Percentiles rank a stretch among this genome's conserved stretches.
These are phyloP conservation scores for Mycena galopus DNA, from an alignment of 768 basidiomycete species.

Conservation along the genomic window DNA sequence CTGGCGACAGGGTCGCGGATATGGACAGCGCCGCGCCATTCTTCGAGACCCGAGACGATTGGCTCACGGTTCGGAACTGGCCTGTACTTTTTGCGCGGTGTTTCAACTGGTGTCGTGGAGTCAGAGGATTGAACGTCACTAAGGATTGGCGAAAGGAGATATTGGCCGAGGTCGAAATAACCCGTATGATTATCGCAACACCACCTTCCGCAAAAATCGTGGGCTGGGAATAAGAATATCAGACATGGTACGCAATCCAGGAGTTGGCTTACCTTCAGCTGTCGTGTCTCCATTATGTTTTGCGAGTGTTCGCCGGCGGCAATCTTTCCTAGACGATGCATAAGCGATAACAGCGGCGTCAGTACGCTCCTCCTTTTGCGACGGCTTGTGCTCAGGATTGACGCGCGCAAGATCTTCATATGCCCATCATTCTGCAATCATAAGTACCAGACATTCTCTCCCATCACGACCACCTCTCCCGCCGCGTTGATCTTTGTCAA, in stretches of 20 bases:
- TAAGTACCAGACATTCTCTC: constrained; percentile 1
- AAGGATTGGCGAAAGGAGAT: neutral
- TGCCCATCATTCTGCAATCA: constrained; percentile 17
- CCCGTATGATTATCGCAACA: constrained; percentile 8
- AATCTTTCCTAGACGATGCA: neutral
- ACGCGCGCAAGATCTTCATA: neutral
- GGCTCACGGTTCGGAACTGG: neutral
- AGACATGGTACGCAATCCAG: no score
- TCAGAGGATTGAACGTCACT: neutral
- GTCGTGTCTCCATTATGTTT: constrained; percentile 6
- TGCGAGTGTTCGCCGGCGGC: neutral
- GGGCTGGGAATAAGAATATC: no score
- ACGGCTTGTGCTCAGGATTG: neutral
- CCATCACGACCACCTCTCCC: constrained; percentile 20
- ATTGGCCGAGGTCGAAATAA: neutral
- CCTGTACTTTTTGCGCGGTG: neutral
- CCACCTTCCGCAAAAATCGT: neutral
- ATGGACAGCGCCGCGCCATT: neutral
- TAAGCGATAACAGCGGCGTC: neutral
- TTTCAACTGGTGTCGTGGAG: neutral
- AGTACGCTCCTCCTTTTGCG: neutral
- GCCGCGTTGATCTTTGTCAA: constrained; percentile 5
- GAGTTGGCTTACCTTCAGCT: neutral
- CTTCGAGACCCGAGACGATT: neutral
- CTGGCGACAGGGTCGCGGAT: neutral